Conservation (phyloP, 1,284 basidiomycete species). For the Baeospora myosura region DNA sequence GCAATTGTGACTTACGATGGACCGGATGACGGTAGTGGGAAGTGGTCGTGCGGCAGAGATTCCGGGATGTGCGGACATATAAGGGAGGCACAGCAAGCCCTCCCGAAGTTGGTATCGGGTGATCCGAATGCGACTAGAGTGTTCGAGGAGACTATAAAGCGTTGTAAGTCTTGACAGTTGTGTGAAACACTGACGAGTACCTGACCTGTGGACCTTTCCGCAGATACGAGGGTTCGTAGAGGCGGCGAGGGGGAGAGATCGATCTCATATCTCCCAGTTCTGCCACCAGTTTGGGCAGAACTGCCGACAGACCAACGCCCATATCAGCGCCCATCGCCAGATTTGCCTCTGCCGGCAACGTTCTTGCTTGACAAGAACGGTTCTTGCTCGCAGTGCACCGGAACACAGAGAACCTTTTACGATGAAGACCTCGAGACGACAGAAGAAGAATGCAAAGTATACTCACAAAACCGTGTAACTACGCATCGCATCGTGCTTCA, state of each 20-base stretch:
- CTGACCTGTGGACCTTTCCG: background rate
- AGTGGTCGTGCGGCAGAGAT: background rate
- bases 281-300: background rate
- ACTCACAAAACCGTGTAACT: background rate
- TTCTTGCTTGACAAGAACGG: background rate
- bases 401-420: background rate
- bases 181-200: background rate
- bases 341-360: background rate
- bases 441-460: background rate
- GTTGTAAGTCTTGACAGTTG: background rate
- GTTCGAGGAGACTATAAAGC: background rate
- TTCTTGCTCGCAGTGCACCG: background rate
- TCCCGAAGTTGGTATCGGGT: background rate
- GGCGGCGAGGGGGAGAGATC: background rate
- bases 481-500: background rate
- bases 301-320: background rate
- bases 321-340: background rate
- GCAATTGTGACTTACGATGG: constrained; percentile 1
- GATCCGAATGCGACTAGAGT: background rate
- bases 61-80: background rate
- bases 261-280: constrained; percentile 1
- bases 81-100: background rate
- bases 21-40: background rate
- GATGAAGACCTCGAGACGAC: background rate
- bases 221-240: background rate